These are phyloP conservation scores for Emmonsiellopsis sp. DNA, from an alignment of 2,329 filamentous ascomycete species.

Conservation along the genomic window DNA sequence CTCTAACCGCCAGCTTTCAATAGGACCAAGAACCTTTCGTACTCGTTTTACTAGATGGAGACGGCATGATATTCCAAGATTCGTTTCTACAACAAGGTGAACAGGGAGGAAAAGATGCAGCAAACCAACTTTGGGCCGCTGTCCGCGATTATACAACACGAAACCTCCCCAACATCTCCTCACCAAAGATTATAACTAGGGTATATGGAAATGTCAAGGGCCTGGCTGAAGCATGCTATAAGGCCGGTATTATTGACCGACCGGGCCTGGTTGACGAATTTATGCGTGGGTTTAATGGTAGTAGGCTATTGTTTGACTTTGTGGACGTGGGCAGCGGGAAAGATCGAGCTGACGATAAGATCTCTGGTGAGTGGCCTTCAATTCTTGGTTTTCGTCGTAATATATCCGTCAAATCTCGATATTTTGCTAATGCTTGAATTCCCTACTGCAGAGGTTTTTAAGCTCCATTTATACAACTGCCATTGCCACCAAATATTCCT, in stretches of 20 bases:
- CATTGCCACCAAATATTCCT: constrained; percentile 53
- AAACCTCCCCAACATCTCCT: constrained; percentile 31
- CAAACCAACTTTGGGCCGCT: constrained; percentile 36
- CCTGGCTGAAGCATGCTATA: constrained; percentile 39
- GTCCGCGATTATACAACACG: constrained; percentile 35
- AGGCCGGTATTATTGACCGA: constrained; percentile 36
- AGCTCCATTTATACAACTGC: constrained; percentile 45
- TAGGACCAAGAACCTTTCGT: constrained; percentile 46
- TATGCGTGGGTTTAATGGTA: constrained; percentile 45
- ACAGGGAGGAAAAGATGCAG: constrained; percentile 44
- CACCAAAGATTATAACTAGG: constrained; percentile 41
- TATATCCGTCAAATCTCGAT: background rate
- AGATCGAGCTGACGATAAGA: constrained; percentile 39
- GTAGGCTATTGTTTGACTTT: constrained; percentile 42
- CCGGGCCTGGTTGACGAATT: constrained; percentile 40
- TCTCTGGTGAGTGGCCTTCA: constrained; percentile 29
- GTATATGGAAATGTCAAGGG: constrained; percentile 47
- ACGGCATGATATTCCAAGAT: constrained; percentile 47
- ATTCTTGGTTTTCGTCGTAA: background rate
- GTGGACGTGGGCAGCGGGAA: constrained; percentile 38
- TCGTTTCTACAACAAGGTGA: constrained; percentile 41
- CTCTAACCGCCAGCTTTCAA: constrained; percentile 3
- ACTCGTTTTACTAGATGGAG: constrained; percentile 46
- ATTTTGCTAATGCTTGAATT: background rate
- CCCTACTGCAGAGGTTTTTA: constrained; percentile 39